phyloP scores from a whole-genome alignment of 768 basidiomycete species.

The Auricularia sp. region DNA sequence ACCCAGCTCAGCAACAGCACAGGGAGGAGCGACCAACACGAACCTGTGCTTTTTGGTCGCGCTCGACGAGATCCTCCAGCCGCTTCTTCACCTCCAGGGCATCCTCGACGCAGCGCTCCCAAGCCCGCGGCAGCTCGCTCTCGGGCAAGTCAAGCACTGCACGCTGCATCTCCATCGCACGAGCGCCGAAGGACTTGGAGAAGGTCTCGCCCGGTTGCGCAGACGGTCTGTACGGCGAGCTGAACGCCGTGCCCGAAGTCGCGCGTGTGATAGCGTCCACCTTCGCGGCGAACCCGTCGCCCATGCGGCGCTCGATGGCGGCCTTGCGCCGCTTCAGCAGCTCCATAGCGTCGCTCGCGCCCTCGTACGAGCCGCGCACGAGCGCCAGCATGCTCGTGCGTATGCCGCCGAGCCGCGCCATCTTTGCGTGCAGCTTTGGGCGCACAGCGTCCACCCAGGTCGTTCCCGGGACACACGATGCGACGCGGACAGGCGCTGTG shows the following conservation, averaged over 20 bases:
- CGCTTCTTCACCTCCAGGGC: slow-evolving; percentile 29
- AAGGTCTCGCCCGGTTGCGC: slow-evolving; percentile 24
- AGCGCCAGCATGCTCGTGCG: slow-evolving; percentile 54
- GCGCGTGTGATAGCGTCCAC: slow-evolving; percentile 30
- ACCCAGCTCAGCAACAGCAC: not conserved
- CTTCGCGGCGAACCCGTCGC: slow-evolving; percentile 30
- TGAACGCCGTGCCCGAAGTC: slow-evolving; percentile 22
- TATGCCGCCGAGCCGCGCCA: slow-evolving; percentile 50
- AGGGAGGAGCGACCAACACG: slow-evolving; percentile 15
- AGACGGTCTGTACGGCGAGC: slow-evolving; percentile 19
- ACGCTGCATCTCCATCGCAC: slow-evolving; percentile 33
- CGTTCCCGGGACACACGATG: slow-evolving; percentile 6
- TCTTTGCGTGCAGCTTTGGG: slow-evolving; percentile 50
- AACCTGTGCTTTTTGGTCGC: slow-evolving; percentile 36
- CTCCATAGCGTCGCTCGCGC: slow-evolving; percentile 44
- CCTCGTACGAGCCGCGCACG: slow-evolving; percentile 40
- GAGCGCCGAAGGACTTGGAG: slow-evolving; percentile 36
- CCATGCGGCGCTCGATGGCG: slow-evolving; percentile 37
- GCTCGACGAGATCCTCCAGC: slow-evolving; percentile 42
- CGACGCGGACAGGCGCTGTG: slow-evolving; percentile 52
- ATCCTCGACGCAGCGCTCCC: slow-evolving; percentile 38
- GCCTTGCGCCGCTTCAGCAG: slow-evolving; percentile 38
- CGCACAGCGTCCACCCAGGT: slow-evolving; percentile 55
- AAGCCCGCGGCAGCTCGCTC: slow-evolving; percentile 28
- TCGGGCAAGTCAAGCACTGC: slow-evolving; percentile 36